Base-by-base conservation (phyloP, 2,329 filamentous ascomycete species). In the Fusarium piperis region DNA sequence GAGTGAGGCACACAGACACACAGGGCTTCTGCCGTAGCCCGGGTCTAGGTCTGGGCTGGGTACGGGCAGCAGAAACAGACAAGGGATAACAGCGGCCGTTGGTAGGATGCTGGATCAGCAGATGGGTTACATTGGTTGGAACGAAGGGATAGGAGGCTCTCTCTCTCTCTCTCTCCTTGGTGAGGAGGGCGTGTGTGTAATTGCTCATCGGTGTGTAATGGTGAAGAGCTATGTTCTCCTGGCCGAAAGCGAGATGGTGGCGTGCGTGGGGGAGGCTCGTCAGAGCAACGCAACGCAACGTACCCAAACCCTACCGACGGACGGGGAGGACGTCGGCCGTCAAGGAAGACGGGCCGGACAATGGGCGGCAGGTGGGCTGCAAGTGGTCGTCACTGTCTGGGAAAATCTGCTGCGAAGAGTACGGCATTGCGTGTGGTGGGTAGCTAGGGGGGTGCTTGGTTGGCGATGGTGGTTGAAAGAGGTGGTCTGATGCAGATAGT, bases 221-320 rank as follows among this genome's bases (percentile, higher is more conserved):
- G 65, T 48, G 58, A 67, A 44, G 64, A 64, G 68, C 8, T 67
- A 67, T 48, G 66, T 61, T 66, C 71, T 70, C 48, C 61, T 71
- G 38, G 66, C 52, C 71, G 52, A 74, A 62, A 68, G 39, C 63
- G 60, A 75, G 65, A 76, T 65, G 74, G 74, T 76, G 74, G 72
- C 71, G 72, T 67, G 65, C 70, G 65, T 75, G 74, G 74, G 74
- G 74, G 63, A 71, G 58, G 39, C 51, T 59, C 41, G 52, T 70
- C 41, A 72, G 63, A 67, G 59, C 59, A 41, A 70, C 46, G 33
- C 59, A 41, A 70, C 46, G 33, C 9, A 39, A 10, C n/a, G 36
- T 38, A 41, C 39, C 39, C 39, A 23, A 23, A 41, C 39, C 39
- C 39, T 44, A 44, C 39, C 20, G 39, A 44, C 39, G 20, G 60